Evolutionary conservation across 1,139 yeast species (phyloP).

Genomic region (Pneumocystis jirovecii): DNA sequence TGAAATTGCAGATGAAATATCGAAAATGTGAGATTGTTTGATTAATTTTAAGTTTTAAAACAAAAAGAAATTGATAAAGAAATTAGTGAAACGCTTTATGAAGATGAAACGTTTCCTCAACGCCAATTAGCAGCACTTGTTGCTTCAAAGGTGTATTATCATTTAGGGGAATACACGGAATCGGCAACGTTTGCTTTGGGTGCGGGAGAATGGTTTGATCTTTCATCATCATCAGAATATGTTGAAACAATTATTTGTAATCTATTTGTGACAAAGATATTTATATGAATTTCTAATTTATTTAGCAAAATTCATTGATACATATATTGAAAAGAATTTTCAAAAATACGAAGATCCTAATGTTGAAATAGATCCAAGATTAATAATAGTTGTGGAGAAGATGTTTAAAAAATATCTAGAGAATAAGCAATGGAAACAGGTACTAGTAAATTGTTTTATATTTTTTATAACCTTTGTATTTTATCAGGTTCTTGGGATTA

Average conservation of each 20-base stretch:
- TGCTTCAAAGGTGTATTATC: conserved; percentile 87
- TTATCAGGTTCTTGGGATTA: conserved; percentile 52
- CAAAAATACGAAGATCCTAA: conserved; percentile 32
- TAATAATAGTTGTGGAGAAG: conserved; percentile 58
- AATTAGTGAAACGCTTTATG: conserved; percentile 62
- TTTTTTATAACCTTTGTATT: background rate
- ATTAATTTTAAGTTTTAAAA: background rate
- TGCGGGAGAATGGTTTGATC: conserved; percentile 68
- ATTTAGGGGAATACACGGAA: conserved; percentile 84
- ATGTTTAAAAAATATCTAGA: conserved; percentile 72
- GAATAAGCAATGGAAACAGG: conserved; percentile 52
- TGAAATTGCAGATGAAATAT: conserved; percentile 80
- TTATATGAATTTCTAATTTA: background rate
- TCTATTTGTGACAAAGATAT: background rate
- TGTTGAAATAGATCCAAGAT: conserved; percentile 41
- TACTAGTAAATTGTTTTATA: background rate
- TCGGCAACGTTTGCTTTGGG: conserved; percentile 78
- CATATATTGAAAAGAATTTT: conserved; percentile 55
- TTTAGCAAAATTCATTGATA: conserved; percentile 62
- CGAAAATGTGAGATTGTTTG: conserved; percentile 35
- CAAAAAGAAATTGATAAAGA: conserved; percentile 14
- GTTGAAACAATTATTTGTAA: conserved; percentile 72
- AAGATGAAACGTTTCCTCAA: conserved; percentile 61
- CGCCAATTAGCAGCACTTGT: conserved; percentile 79
- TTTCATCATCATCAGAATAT: conserved; percentile 63